These are phyloP conservation scores for Monosporascus ibericus DNA, from an alignment of 2,329 filamentous ascomycete species.

Conservation along the genomic window DNA sequence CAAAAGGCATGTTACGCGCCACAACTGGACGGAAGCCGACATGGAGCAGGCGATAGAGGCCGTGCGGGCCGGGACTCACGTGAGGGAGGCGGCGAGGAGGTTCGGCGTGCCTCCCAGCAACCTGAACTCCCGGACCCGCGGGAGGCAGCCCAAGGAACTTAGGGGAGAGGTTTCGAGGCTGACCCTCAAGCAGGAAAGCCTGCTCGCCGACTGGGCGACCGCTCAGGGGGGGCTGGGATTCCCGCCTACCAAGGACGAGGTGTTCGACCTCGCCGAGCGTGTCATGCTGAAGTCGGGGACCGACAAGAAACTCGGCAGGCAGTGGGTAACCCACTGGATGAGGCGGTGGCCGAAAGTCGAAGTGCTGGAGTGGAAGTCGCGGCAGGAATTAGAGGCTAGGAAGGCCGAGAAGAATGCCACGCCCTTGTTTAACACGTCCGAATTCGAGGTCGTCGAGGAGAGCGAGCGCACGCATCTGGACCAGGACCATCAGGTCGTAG, in stretches of 20 bases:
- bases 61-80: constrained; percentile 8
- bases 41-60: constrained; percentile 14
- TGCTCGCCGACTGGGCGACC: constrained; percentile 20
- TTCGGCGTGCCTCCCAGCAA: constrained; percentile 19
- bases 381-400: constrained; percentile 1
- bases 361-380: constrained; percentile 13
- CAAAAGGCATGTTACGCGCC: constrained; percentile 8
- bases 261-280: constrained; percentile 16
- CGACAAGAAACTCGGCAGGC: constrained; percentile 17
- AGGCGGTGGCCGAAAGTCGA: constrained; percentile 15
- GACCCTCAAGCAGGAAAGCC: constrained; percentile 16
- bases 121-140: constrained; percentile 16
- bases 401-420: not conserved
- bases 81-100: constrained; percentile 13
- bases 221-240: constrained; percentile 16
- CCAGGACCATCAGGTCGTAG: not conserved
- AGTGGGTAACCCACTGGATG: constrained; percentile 22
- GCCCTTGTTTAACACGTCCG: not conserved
- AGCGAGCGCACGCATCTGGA: too few relatives aligned
- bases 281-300: constrained; percentile 13
- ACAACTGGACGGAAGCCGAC: constrained; percentile 16
- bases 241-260: constrained; percentile 18
- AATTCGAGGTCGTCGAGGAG: not conserved
- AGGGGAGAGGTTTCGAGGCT: constrained; percentile 15
- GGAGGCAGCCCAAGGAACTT: constrained; percentile 11